phyloP scores from a whole-genome alignment of 2,329 filamentous ascomycete genomes.

The Xylariomycetidae sp. region DNA sequence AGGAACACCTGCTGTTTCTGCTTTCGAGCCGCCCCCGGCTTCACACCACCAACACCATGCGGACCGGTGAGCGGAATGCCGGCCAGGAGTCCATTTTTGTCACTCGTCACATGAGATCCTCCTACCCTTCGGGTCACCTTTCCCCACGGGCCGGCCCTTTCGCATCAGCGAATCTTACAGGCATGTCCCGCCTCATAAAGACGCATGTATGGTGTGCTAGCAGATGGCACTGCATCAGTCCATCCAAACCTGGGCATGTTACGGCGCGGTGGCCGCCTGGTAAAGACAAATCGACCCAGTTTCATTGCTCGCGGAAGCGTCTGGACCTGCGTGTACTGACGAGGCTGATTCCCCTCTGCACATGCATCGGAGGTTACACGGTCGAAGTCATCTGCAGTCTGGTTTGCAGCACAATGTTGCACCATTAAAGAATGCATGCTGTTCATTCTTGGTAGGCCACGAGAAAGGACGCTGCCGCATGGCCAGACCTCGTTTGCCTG shows the following conservation, averaged over 20 bases:
- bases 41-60: too few species aligned
- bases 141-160: constrained; percentile 13
- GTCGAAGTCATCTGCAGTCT: constrained; percentile 7
- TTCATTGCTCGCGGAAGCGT: constrained; percentile 1
- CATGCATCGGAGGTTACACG: constrained; percentile 8
- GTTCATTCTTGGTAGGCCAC: too few species aligned
- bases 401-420: constrained; percentile 7
- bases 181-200: not conserved
- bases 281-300: too few species aligned
- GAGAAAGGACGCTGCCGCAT: too few species aligned
- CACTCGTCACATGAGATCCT: constrained; percentile 13
- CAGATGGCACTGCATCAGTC: too few species aligned
- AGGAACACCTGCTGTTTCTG: too few species aligned
- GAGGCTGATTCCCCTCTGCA: constrained; percentile 10
- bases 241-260: too few species aligned
- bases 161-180: constrained; percentile 4
- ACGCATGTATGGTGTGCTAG: too few species aligned
- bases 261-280: too few species aligned
- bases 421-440: constrained; percentile 2
- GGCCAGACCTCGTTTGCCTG: too few species aligned
- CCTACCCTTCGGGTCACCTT: constrained; percentile 16
- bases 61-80: constrained; percentile 15
- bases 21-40: too few species aligned
- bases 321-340: constrained; percentile 1
- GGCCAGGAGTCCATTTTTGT: constrained; percentile 11